Percentiles rank a stretch among this genome's conserved stretches.
These are phyloP conservation scores for Umbelopsis sp. DNA, from an alignment of 192 early-diverging fungal genomes.

Conservation along the genomic window DNA sequence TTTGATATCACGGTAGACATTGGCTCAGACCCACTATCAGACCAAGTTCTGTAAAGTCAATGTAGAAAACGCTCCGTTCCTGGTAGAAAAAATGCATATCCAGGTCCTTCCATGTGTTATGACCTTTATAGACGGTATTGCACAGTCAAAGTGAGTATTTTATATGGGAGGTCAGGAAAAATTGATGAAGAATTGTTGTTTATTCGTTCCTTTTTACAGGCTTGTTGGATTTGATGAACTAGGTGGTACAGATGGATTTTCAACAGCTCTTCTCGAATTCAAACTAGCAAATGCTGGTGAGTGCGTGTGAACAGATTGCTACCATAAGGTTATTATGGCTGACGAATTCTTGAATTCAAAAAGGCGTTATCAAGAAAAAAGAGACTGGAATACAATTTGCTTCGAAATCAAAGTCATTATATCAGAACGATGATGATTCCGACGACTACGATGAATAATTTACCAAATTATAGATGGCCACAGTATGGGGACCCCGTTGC, in stretches of 20 bases:
- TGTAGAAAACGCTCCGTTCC: constrained; percentile 87
- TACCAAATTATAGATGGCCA: neutral
- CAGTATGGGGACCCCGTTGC: too few relatives aligned
- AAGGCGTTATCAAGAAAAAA: constrained; percentile 8
- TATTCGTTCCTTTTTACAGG: constrained; percentile 35
- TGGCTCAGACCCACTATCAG: constrained; percentile 80
- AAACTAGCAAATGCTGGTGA: constrained; percentile 41
- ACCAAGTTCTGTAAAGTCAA: constrained; percentile 90
- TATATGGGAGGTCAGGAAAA: neutral
- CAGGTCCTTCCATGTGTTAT: constrained; percentile 90
- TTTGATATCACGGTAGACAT: constrained; percentile 7
- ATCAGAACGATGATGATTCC: neutral
- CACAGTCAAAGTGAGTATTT: constrained; percentile 36
- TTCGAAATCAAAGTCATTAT: constrained; percentile 15
- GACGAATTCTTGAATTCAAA: neutral
- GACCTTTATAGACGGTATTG: constrained; percentile 70
- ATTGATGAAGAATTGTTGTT: neutral
- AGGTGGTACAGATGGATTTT: constrained; percentile 85
- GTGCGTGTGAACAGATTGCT: neutral
- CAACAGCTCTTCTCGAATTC: constrained; percentile 74
- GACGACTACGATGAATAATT: constrained; percentile 17
- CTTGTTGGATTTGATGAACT: constrained; percentile 94
- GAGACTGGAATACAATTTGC: constrained; percentile 2
- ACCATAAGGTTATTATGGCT: neutral
- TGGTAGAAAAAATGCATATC: constrained; percentile 87